Evolutionary conservation across 2,329 filamentous ascomycete species (phyloP).

Genomic region (Dothiorella sarmentorum): DNA sequence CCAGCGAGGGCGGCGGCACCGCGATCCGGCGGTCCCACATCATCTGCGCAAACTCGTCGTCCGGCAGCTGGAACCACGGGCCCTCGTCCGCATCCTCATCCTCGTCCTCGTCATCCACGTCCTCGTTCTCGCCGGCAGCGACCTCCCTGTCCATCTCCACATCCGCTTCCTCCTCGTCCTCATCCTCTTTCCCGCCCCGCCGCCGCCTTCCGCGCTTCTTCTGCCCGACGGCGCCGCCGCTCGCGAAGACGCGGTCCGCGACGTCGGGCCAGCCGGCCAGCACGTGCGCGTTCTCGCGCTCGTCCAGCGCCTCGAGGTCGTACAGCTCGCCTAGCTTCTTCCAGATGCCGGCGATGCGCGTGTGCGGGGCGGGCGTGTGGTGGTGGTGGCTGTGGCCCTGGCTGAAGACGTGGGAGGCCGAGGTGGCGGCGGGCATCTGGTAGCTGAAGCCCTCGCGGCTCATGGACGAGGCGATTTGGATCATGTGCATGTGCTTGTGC

Average conservation of each 20-base stretch:
- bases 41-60: conserved; percentile 42
- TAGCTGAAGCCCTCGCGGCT: conserved; percentile 74
- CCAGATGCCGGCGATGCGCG: conserved; percentile 89
- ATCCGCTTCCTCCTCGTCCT: conserved; percentile 32
- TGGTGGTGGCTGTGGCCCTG: background rate
- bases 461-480: conserved; percentile 76
- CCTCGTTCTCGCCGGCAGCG: conserved; percentile 36
- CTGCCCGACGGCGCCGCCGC: conserved; percentile 25
- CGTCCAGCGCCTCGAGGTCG: conserved; percentile 80
- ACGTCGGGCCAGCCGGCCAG: conserved; percentile 57
- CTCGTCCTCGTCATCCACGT: conserved; percentile 36
- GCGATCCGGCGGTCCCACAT: conserved; percentile 41
- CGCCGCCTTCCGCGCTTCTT: conserved; percentile 35
- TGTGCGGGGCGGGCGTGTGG: conserved; percentile 54
- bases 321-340: conserved; percentile 79
- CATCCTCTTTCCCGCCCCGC: conserved; percentile 36
- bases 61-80: conserved; percentile 43
- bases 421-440: conserved; percentile 40
- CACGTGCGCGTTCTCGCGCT: conserved; percentile 64
- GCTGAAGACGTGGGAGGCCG: too few species aligned
- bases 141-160: conserved; percentile 30
- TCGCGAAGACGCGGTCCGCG: background rate
- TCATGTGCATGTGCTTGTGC: conserved; percentile 91
- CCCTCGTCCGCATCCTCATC: conserved; percentile 32
- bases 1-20: too few species aligned